Percentiles rank a stretch among this genome's conserved stretches.
Evolutionary conservation across 495 filamentous ascomycete species (phyloP).

Genomic region (Pseudotulostoma volvatum): DNA sequence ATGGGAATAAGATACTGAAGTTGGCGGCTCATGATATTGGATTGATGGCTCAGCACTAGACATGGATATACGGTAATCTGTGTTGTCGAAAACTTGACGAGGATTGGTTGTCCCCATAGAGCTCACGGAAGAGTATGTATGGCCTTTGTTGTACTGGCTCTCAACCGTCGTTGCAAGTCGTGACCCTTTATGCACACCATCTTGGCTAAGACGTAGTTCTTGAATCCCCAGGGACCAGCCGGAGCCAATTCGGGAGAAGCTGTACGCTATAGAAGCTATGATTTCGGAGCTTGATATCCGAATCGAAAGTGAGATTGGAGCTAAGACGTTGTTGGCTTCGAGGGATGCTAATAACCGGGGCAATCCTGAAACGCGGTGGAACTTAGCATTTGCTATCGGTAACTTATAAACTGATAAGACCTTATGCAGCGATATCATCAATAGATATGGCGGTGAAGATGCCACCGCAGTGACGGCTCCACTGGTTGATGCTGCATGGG

Average conservation of each 20-base stretch:
- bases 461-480: conserved; percentile 62
- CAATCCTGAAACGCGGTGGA: conserved; percentile 9
- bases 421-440: conserved; percentile 60
- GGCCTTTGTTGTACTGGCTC: conserved; percentile 12
- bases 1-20: conserved; percentile 70
- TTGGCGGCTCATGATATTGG: conserved; percentile 36
- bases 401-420: conserved; percentile 62
- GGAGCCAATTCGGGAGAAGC: conserved; percentile 30
- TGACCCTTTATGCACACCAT: conserved; percentile 37
- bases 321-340: conserved; percentile 61
- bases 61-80: background rate
- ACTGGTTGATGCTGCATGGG: conserved; percentile 36
- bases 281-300: conserved; percentile 42
- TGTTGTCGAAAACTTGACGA: background rate
- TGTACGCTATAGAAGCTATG: conserved; percentile 73
- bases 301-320: conserved; percentile 66
- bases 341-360: conserved; percentile 61
- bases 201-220: conserved; percentile 50
- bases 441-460: conserved; percentile 54
- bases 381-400: conserved; percentile 3
- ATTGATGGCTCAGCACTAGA: conserved; percentile 15
- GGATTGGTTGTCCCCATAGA: background rate
- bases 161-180: conserved; percentile 36
- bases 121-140: background rate
- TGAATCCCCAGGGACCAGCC: conserved; percentile 88